phyloP scores from a whole-genome alignment of 139 green algal genomes.

The Gonium pectorale region DNA sequence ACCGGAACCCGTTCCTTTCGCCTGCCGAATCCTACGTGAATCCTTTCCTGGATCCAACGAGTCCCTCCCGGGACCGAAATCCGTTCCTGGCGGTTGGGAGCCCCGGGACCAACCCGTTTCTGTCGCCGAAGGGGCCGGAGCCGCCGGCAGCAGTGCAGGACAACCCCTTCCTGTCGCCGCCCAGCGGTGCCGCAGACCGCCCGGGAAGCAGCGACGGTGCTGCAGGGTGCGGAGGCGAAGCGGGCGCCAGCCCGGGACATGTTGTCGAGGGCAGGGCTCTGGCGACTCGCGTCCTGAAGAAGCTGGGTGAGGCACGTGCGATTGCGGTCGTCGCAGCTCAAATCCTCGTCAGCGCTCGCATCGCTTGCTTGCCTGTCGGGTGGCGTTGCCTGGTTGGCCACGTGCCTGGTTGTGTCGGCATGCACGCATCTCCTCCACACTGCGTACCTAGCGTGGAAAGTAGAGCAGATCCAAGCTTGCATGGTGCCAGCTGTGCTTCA shows the following conservation, averaged over 20 bases:
- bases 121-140: neutral
- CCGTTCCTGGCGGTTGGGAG: neutral
- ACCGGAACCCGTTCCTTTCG: conserved; percentile 26
- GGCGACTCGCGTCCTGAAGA: neutral
- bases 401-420: no score
- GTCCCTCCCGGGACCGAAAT: neutral
- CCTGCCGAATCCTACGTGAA: neutral
- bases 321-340: no score
- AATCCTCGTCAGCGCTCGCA: no score
- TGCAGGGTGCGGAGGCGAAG: neutral
- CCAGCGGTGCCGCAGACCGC: neutral
- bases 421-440: no score
- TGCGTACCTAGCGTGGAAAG: no score
- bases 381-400: no score
- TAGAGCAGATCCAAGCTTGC: no score
- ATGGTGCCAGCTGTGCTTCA: no score
- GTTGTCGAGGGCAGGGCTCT: neutral
- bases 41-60: conserved; percentile 27
- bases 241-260: neutral
- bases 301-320: neutral
- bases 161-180: conserved; percentile 20
- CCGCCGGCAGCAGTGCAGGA: neutral
- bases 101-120: conserved; percentile 2
- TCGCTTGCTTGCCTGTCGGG: no score
- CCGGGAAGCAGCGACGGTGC: neutral